phyloP scores from a whole-genome alignment of 2,329 filamentous ascomycete genomes.

The Dothidotthia symphoricarpi region DNA sequence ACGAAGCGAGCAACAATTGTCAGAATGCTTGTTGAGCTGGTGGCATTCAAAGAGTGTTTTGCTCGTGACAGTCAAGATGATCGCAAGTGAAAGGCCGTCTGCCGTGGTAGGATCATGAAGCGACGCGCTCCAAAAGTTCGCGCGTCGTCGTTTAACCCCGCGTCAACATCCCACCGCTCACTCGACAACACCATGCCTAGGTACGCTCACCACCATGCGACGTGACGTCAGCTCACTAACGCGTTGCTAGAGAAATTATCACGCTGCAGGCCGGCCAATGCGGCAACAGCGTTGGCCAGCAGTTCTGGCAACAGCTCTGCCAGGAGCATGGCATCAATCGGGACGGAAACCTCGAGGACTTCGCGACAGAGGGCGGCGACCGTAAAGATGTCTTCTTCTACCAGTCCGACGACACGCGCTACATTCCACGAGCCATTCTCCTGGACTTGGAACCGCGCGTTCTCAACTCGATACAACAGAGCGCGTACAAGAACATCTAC shows the following conservation, averaged over 20 bases:
- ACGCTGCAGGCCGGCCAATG: constrained; percentile 98
- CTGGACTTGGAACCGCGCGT: constrained; percentile 93
- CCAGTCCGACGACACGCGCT: constrained; percentile 95
- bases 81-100: no score
- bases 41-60: no score
- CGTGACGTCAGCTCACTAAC: constrained; percentile 7
- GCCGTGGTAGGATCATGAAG: no score
- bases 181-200: constrained; percentile 38
- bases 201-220: constrained; percentile 16
- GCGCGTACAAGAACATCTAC: constrained; percentile 97
- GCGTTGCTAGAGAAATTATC: constrained; percentile 80
- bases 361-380: constrained; percentile 95
- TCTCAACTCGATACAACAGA: constrained; percentile 87
- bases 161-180: constrained; percentile 29
- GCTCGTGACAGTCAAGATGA: no score
- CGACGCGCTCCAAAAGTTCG: no score
- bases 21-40: no score
- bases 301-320: constrained; percentile 99
- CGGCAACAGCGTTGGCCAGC: constrained; percentile 97
- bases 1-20: no score
- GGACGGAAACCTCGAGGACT: constrained; percentile 95
- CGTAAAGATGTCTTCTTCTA: constrained; percentile 99
- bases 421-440: constrained; percentile 93
- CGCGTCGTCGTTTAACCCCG: constrained; percentile 15
- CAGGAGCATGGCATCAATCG: constrained; percentile 97